Conservation (phyloP, 2,329 filamentous ascomycete genomes). For the Myriosclerotinia curreyana region DNA sequence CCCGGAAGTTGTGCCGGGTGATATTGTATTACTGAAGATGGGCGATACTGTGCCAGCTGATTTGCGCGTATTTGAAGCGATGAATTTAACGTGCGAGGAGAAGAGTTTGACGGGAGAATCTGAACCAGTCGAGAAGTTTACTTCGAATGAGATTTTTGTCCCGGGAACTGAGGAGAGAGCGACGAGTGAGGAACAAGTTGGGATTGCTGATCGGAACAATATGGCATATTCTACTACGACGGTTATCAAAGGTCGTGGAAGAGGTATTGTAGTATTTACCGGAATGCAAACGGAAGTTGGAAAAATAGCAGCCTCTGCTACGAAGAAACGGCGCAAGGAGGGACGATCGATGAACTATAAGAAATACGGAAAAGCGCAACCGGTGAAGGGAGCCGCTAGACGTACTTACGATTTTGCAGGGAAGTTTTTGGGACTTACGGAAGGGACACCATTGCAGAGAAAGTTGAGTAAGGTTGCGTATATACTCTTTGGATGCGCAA, state of each 20-base stretch:
- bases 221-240: slow-evolving; percentile 55
- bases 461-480: slow-evolving; percentile 64
- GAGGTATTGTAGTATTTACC: slow-evolving; percentile 52
- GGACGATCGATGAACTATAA: slow-evolving; percentile 46
- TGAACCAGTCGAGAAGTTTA: slow-evolving; percentile 77
- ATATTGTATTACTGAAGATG: slow-evolving; percentile 86
- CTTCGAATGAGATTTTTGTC: slow-evolving; percentile 44
- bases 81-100: slow-evolving; percentile 71
- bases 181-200: slow-evolving; percentile 45
- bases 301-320: slow-evolving; percentile 51
- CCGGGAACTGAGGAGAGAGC: slow-evolving; percentile 31
- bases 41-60: slow-evolving; percentile 97
- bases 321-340: slow-evolving; percentile 52
- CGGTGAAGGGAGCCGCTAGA: slow-evolving; percentile 50
- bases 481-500: slow-evolving; percentile 57
- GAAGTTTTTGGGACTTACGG: slow-evolving; percentile 56
- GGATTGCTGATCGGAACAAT: slow-evolving; percentile 54
- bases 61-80: slow-evolving; percentile 54
- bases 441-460: slow-evolving; percentile 63
- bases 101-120: slow-evolving; percentile 98
- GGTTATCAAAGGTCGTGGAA: slow-evolving; percentile 53
- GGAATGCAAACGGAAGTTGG: slow-evolving; percentile 58
- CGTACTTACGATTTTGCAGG: slow-evolving; percentile 49
- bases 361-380: slow-evolving; percentile 45
- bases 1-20: slow-evolving; percentile 63